Percentiles rank a stretch among this genome's conserved stretches.
phyloP scores from a whole-genome alignment of 106 monocot genomes.

The Acorus calamus region DNA sequence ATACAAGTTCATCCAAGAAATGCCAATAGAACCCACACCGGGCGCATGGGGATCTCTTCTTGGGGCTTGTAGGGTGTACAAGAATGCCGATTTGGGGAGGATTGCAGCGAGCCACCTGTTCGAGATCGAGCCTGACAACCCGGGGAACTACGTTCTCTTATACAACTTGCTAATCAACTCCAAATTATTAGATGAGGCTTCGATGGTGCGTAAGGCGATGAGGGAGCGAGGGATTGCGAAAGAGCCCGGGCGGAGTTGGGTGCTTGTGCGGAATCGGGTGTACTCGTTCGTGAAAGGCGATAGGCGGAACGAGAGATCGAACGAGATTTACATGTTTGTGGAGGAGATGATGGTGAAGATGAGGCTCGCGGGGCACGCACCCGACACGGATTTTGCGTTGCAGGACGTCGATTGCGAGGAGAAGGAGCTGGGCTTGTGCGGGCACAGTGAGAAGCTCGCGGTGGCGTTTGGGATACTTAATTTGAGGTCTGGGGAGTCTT shows the following conservation, averaged over 20 bases:
- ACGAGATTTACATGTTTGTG: conserved; percentile 37
- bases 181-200: conserved; percentile 43
- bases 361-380: conserved; percentile 34
- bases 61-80: conserved; percentile 37
- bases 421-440: conserved; percentile 42
- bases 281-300: conserved; percentile 61
- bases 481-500: conserved; percentile 18
- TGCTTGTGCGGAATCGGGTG: conserved; percentile 37
- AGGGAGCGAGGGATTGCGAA: conserved; percentile 43
- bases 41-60: conserved; percentile 63
- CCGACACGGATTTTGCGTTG: conserved; percentile 30
- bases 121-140: conserved; percentile 53
- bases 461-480: conserved; percentile 48
- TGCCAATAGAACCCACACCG: conserved; percentile 48
- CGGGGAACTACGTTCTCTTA: conserved; percentile 49
- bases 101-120: conserved; percentile 39
- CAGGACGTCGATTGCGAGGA: conserved; percentile 40
- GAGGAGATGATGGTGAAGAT: conserved; percentile 33
- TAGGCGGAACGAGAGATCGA: conserved; percentile 11
- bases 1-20: conserved; percentile 39
- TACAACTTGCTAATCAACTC: conserved; percentile 38
- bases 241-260: conserved; percentile 63
- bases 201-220: conserved; percentile 45
- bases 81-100: conserved; percentile 44
- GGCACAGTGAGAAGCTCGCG: conserved; percentile 68